These are phyloP conservation scores for Fusarium haematococcum DNA, from an alignment of 2,329 filamentous ascomycete genomes.

Conservation along the genomic window DNA sequence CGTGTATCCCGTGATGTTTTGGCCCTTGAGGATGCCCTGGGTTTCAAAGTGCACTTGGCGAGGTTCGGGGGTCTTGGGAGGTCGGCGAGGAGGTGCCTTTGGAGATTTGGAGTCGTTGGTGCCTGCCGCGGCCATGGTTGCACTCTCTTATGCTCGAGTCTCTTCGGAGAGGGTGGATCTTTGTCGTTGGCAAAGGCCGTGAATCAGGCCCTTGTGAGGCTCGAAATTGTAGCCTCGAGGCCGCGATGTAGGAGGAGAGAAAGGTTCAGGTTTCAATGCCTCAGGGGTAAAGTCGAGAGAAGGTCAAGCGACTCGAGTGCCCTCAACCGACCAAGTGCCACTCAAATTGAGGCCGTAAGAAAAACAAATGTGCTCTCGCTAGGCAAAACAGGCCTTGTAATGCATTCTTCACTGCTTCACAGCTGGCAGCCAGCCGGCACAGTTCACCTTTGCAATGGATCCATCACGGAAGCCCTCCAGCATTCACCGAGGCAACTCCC, in stretches of 20 bases:
- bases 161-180: background rate
- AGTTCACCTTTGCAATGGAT: background rate
- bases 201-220: conserved; percentile 17
- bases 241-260: conserved; percentile 1
- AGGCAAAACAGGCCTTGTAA: background rate
- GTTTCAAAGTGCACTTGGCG: conserved; percentile 50
- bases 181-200: background rate
- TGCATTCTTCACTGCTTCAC: background rate
- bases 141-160: conserved; percentile 1
- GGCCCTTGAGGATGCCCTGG: conserved; percentile 5
- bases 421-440: conserved; percentile 19
- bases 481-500: background rate
- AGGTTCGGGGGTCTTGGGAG: conserved; percentile 40
- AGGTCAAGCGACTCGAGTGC: background rate
- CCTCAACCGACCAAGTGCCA: background rate
- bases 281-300: background rate
- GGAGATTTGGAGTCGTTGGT: conserved; percentile 44
- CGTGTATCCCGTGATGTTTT: conserved; percentile 24
- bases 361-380: background rate
- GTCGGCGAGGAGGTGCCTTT: conserved; percentile 44
- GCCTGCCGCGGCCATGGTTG: conserved; percentile 45
- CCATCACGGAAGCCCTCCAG: background rate
- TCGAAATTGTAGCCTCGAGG: background rate
- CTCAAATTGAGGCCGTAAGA: background rate
- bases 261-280: background rate